phyloP scores from a whole-genome alignment of 306 rosid genomes.

The Pueraria montana region DNA sequence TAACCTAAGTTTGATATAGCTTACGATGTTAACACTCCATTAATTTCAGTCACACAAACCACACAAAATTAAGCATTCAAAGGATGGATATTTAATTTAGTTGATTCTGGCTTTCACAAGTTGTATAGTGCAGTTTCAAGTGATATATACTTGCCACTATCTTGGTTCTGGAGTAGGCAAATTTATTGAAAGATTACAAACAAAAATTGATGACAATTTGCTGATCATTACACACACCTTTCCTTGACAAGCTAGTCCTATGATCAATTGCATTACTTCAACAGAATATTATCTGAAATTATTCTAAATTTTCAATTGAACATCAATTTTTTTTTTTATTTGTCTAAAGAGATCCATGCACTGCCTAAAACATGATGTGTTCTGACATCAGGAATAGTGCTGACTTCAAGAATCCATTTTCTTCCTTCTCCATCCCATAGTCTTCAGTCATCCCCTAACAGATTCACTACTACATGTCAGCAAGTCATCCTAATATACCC shows the following conservation, averaged over 20 bases:
- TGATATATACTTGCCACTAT: background rate
- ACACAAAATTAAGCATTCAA: conserved; percentile 13
- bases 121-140: background rate
- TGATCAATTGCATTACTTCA: background rate
- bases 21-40: conserved; percentile 1
- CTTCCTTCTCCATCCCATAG: conserved; percentile 24
- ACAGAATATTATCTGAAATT: background rate
- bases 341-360: background rate
- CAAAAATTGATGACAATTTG: background rate
- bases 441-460: background rate
- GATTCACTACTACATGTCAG: background rate
- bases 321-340: background rate
- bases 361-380: background rate
- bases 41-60: conserved; percentile 27
- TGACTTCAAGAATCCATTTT: conserved; percentile 19
- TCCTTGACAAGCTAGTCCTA: background rate
- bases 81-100: conserved; percentile 15
- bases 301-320: conserved; percentile 4
- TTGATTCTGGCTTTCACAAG: conserved; percentile 6
- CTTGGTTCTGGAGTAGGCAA: conserved; percentile 17
- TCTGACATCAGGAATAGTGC: background rate
- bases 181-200: conserved; percentile 15
- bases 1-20: conserved; percentile 28
- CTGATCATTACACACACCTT: conserved; percentile 7
- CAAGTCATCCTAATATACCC: background rate